Evolutionary conservation across 2,329 filamentous ascomycete species (phyloP), one percentile per base, ranked within the genome.

Genomic region (Ascosphaera aggregata): DNA sequence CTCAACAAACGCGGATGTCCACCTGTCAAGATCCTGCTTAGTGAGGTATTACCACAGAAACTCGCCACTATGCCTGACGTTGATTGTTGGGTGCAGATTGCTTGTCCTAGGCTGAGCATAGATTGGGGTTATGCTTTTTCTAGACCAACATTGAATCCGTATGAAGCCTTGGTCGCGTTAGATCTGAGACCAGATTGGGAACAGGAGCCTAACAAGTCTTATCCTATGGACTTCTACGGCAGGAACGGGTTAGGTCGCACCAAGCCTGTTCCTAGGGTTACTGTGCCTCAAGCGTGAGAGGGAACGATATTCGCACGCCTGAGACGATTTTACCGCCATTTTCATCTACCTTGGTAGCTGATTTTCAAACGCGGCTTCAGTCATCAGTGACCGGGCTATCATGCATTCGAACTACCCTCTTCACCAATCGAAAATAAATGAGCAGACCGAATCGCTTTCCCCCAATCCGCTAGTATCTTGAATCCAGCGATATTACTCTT

Each of bases 61-160:
- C 60, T 98, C 46, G 84, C 81, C 0, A 74, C 89, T 64, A 94
- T 98, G 82, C 60, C 62, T 20, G 86, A 95, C 51, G 80, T 98
- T 2, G 86, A 94, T 53, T 92, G 84, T 49, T 98, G 89, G 89
- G 86, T 98, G 31, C 89, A 98, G 59, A 84, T 98, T 38, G 89
- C 89, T 3, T 98, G 89, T 58, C 89, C 89, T n/a, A 65, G 89
- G 38, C 54, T 98, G 54, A 95, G 86, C 56, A 98, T 98, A 47
- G 89, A 98, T 59, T 98, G 89, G 89, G 89, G 89, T 0, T 95
- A 95, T 60, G 89, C 89, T 1, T 98, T 98, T 53, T 71, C 82
- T 1, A 63, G 80, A 36, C 89, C 89, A 37, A 55, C 98, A 42
- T 58, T 98, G 52, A 95, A 86, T 39, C 86, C 89, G 2, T 94